These are phyloP conservation scores for Pseudonitzschia multiseries DNA, from an alignment of 108 stramenopile genomes.

Conservation along the genomic window DNA sequence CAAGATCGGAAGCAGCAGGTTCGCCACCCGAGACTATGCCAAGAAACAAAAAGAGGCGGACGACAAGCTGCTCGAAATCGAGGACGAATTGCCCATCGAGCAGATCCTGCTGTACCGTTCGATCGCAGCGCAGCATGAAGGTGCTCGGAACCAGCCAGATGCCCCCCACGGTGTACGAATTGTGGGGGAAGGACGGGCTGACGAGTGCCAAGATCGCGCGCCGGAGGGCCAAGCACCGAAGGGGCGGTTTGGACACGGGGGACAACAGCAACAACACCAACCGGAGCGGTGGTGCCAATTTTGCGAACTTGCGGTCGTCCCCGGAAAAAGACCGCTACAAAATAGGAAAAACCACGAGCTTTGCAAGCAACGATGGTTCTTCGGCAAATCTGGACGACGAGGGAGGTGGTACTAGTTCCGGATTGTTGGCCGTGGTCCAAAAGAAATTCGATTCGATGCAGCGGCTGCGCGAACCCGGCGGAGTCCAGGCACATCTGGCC, in stretches of 20 bases:
- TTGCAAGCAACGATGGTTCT: neutral
- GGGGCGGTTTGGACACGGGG: neutral
- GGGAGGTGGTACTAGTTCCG: neutral
- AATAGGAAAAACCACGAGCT: neutral
- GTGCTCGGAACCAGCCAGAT: slow-evolving; percentile 39
- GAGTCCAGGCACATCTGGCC: neutral
- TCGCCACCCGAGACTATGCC: neutral
- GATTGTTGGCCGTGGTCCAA: neutral
- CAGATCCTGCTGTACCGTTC: slow-evolving; percentile 68
- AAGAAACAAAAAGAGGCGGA: slow-evolving; percentile 17
- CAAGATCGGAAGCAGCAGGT: neutral
- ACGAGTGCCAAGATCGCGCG: neutral
- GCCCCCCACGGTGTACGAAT: slow-evolving; percentile 33
- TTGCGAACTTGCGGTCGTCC: neutral
- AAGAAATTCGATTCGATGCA: neutral
- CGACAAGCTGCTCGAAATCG: slow-evolving; percentile 45
- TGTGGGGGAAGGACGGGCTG: slow-evolving; percentile 13
- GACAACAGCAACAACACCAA: too few species aligned
- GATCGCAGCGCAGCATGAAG: slow-evolving; percentile 45
- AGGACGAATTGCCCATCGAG: slow-evolving; percentile 70
- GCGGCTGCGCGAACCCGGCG: neutral
- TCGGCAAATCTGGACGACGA: neutral
- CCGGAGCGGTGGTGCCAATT: neutral
- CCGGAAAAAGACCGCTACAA: neutral
- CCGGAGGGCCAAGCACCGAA: neutral